Evolutionary conservation across 306 rosid genomes (phyloP).

Genomic region (Cotoneaster glaucophyllus): DNA sequence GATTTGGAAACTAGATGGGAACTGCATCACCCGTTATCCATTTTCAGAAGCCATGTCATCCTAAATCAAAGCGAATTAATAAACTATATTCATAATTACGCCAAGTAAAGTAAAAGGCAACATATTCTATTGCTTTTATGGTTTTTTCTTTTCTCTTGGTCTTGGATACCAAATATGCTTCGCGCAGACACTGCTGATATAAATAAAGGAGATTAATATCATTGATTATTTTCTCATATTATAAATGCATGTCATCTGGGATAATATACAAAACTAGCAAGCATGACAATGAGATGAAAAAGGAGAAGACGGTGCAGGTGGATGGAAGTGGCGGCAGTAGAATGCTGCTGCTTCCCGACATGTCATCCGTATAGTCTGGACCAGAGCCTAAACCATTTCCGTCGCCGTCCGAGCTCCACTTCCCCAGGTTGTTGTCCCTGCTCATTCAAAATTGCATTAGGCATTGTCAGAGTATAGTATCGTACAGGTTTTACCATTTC

Average conservation of each 20-base stretch:
- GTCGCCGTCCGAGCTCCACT: slow-evolving; percentile 41
- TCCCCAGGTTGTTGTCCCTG: slow-evolving; percentile 57
- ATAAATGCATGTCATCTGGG: neutral
- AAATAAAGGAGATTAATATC: neutral
- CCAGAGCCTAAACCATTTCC: slow-evolving; percentile 23
- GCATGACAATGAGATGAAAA: slow-evolving; percentile 17
- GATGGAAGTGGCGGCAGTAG: slow-evolving; percentile 7
- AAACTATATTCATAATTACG: neutral
- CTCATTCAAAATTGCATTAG: neutral
- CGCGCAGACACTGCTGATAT: neutral
- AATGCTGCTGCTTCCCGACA: slow-evolving; percentile 33
- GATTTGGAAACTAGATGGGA: slow-evolving; percentile 14
- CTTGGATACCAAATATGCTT: neutral
- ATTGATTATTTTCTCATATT: slow-evolving; percentile 4
- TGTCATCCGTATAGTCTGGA: slow-evolving; percentile 46
- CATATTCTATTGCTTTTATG: neutral
- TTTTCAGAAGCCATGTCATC: neutral
- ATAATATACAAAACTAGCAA: slow-evolving; percentile 12
- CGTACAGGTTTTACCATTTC: too few relatives aligned
- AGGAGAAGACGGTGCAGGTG: slow-evolving; percentile 7
- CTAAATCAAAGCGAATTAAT: neutral
- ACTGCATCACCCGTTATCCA: slow-evolving; percentile 11
- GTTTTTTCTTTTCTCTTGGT: neutral
- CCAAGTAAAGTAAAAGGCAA: neutral
- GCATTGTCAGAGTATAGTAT: neutral